phyloP scores from a whole-genome alignment of 2,329 filamentous ascomycete genomes.

The Alternaria novae-zelandiae region DNA sequence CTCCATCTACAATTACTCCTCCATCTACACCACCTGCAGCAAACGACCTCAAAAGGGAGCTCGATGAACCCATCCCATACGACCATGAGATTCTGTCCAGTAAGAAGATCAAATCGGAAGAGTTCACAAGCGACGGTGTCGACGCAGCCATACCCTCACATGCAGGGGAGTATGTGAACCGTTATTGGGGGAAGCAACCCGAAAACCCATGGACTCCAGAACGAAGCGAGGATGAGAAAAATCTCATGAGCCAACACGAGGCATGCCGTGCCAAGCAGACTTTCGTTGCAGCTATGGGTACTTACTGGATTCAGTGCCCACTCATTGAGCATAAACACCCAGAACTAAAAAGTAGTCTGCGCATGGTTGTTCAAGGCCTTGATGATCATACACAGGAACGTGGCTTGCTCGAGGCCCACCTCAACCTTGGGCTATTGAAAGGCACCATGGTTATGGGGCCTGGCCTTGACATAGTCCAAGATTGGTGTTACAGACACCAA shows the following conservation, averaged over 20 bases:
- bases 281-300: not conserved
- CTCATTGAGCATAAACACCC: not conserved
- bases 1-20: not conserved
- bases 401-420: not conserved
- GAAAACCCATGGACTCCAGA: not conserved
- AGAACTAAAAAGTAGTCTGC: not conserved
- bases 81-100: not conserved
- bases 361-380: not conserved
- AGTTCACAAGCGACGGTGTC: not conserved
- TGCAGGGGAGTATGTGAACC: not conserved
- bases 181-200: not conserved
- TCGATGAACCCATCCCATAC: not conserved
- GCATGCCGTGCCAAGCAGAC: not conserved
- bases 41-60: not conserved
- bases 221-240: not conserved
- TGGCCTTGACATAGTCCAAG: not conserved
- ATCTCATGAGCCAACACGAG: not conserved
- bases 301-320: not conserved
- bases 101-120: not conserved
- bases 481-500: not conserved
- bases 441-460: not conserved
- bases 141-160: not conserved
- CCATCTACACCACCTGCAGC: not conserved
- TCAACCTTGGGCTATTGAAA: not conserved
- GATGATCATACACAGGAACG: not conserved